Evolutionary conservation across 306 rosid species (phyloP), one percentile per base, ranked within the genome.

Genomic region (Cucurbita maxima): DNA sequence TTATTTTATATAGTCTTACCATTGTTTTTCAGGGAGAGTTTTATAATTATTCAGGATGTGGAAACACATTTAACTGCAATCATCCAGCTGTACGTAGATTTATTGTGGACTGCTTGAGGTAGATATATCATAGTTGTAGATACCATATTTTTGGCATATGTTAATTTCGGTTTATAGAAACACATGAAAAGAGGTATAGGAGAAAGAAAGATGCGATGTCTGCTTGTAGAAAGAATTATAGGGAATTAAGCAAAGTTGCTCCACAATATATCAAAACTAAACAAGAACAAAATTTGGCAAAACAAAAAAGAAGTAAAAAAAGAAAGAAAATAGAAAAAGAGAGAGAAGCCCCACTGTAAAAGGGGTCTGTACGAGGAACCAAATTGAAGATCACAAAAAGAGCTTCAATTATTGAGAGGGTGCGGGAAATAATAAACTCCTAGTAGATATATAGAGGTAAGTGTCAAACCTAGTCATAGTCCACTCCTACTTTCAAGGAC

Each of bases 11-110:
- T 53, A 40, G 22, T 6, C 15, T 73, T 16, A 10, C 13, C 19
- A 22, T 53, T 75, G 64, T 47, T 68, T 76, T 73, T 53, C 84
- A 91, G 99, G 99, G 99, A 81, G 91, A 94, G 79, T 94, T 89
- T 82, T 94, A 94, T 86, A 94, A 94, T 79, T 94, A 94, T 76
- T 94, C 99, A 19, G 99, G 99, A 81, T 94, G 99, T 53, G 97
- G 97, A 59, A 91, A 94, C 89, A 94, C 99, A 55, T 89, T 94
- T 80, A 94, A 91, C 79, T 89, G 97, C 91, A 94, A 89, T 84
- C 96, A 94, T 84, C 97, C 99, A 60, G 72, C 91, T 76, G 99
- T 91, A 36, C 89, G 99, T 22, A 87, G 86, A 66, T 86, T 94
- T 80, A 84, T 91, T 70, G 87, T 91, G 71, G 99, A 91, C 74